These are phyloP conservation scores for Salvia rosmarinus DNA, from an alignment of 257 asterid species.

Conservation along the genomic window DNA sequence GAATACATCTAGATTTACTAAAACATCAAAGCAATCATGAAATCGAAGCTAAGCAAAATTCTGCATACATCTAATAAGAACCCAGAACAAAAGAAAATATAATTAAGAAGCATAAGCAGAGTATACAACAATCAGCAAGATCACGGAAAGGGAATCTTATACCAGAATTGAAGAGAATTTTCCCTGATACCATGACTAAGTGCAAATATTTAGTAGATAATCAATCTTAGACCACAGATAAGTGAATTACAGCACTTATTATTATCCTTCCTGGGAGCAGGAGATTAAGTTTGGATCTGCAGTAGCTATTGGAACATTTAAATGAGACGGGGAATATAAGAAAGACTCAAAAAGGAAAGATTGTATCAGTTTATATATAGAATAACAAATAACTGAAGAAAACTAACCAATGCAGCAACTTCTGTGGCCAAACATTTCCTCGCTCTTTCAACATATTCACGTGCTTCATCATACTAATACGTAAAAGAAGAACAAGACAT, in stretches of 20 bases:
- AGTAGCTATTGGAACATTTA: background rate
- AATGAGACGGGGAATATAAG: background rate
- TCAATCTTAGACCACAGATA: constrained; percentile 17
- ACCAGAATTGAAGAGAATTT: background rate
- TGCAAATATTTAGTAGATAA: constrained; percentile 17
- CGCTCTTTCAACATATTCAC: constrained; percentile 93
- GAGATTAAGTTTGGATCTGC: background rate
- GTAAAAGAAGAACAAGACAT: constrained; percentile 30
- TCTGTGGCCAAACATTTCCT: constrained; percentile 96
- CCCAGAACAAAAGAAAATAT: background rate
- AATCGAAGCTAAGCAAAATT: constrained; percentile 3
- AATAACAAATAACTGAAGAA: constrained; percentile 36
- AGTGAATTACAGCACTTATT: background rate
- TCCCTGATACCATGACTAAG: background rate
- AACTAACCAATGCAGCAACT: constrained; percentile 96
- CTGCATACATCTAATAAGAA: constrained; percentile 4
- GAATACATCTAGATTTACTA: constrained; percentile 16
- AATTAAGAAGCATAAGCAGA: background rate
- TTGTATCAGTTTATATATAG: constrained; percentile 4
- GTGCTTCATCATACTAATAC: constrained; percentile 92
- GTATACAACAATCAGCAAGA: background rate
- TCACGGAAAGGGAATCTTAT: constrained; percentile 1
- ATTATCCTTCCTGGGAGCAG: background rate
- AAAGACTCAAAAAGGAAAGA: background rate
- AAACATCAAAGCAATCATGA: constrained; percentile 14